phyloP scores from a whole-genome alignment of 2,329 filamentous ascomycete genomes.

The Monilinia fructigena region DNA sequence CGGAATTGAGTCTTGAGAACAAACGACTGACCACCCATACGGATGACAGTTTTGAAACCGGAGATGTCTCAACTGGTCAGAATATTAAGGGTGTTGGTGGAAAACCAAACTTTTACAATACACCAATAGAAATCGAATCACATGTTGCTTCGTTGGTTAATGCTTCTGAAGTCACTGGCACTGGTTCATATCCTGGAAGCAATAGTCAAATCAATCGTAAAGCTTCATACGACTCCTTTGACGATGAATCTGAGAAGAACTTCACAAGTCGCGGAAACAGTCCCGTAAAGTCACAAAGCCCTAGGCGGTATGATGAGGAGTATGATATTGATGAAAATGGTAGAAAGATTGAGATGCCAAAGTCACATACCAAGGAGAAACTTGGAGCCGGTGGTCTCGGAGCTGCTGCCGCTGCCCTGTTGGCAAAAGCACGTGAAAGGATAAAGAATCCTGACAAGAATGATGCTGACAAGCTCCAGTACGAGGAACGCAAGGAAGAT shows the following conservation, averaged over 20 bases:
- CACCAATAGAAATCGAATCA: slow-evolving; percentile 74
- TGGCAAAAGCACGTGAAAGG: slow-evolving; percentile 34
- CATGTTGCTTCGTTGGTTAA: slow-evolving; percentile 84
- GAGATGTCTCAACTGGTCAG: slow-evolving; percentile 61
- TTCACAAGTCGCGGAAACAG: slow-evolving; percentile 44
- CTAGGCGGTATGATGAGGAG: slow-evolving; percentile 36
- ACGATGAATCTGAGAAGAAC: slow-evolving; percentile 40
- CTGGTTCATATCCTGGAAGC: slow-evolving; percentile 48
- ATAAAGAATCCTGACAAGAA: slow-evolving; percentile 25
- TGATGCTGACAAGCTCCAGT: slow-evolving; percentile 35
- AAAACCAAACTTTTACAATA: slow-evolving; percentile 75
- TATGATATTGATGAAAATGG: slow-evolving; percentile 41
- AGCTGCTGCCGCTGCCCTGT: slow-evolving; percentile 33
- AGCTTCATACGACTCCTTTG: slow-evolving; percentile 39
- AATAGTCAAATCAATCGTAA: slow-evolving; percentile 41
- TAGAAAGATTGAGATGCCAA: slow-evolving; percentile 39
- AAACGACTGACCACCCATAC: slow-evolving; percentile 54
- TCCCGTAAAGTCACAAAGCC: slow-evolving; percentile 44
- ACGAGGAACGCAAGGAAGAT: slow-evolving; percentile 34
- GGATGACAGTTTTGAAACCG: slow-evolving; percentile 54
- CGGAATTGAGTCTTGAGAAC: slow-evolving; percentile 55
- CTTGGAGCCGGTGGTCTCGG: slow-evolving; percentile 32
- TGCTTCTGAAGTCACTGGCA: slow-evolving; percentile 71
- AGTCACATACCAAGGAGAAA: slow-evolving; percentile 34
- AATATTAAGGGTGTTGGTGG: slow-evolving; percentile 68